Evolutionary conservation across 192 early-diverging fungal genomes (phyloP).

Genomic region (Coemansia sp.): DNA sequence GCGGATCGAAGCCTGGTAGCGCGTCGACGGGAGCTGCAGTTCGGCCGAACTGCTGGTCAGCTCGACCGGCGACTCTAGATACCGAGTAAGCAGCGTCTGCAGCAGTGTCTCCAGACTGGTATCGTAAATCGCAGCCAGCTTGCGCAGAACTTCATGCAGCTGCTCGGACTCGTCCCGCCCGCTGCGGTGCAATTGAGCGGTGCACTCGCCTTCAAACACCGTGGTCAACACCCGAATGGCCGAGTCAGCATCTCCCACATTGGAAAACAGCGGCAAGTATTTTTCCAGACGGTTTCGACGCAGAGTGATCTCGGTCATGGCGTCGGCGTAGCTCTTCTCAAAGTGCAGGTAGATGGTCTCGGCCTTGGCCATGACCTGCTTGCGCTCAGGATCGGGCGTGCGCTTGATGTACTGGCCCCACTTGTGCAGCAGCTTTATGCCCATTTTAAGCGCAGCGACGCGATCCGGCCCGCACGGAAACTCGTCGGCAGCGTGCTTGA

Average conservation of each 20-base stretch:
- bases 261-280: conserved; percentile 25
- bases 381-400: conserved; percentile 28
- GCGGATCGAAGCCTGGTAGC: conserved; percentile 29
- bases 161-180: background rate
- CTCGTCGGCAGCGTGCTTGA: conserved; percentile 54
- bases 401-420: conserved; percentile 48
- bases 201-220: conserved; percentile 30
- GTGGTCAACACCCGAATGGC: conserved; percentile 15
- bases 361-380: conserved; percentile 26
- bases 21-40: conserved; percentile 30
- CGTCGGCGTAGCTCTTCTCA: conserved; percentile 29
- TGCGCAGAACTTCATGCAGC: conserved; percentile 24
- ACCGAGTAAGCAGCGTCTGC: conserved; percentile 23
- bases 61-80: conserved; percentile 20
- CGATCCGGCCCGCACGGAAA: conserved; percentile 60
- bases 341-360: conserved; percentile 38
- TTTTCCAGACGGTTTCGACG: conserved; percentile 23
- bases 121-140: conserved; percentile 32
- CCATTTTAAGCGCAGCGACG: conserved; percentile 58
- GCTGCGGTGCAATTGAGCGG: background rate
- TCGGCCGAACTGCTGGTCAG: conserved; percentile 3
- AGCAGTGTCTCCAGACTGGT: conserved; percentile 26
- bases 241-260: conserved; percentile 10
- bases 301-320: conserved; percentile 22
- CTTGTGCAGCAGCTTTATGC: conserved; percentile 42